Percentiles rank a stretch among this genome's conserved stretches.
Conservation (phyloP, 306 rosid genomes). For the Fragaria iinumae region DNA sequence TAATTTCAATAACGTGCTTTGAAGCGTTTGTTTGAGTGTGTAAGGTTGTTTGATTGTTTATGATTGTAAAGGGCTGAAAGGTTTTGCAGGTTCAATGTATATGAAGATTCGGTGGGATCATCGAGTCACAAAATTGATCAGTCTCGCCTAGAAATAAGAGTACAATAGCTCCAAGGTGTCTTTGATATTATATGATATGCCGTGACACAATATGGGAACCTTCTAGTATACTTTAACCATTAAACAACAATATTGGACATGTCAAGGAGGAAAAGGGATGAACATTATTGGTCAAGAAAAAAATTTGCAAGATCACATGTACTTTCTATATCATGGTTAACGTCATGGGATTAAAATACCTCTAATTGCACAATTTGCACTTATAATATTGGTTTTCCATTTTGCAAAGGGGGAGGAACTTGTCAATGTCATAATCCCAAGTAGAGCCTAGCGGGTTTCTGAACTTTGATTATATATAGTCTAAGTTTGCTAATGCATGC, state of each 20-base stretch:
- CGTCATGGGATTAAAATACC: too few species aligned
- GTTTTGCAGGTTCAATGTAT: slow-evolving; percentile 42
- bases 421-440: too few species aligned
- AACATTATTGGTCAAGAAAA: background rate
- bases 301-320: background rate
- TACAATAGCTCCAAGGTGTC: background rate
- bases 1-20: too few species aligned
- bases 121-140: background rate
- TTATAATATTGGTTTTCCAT: too few species aligned
- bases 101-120: slow-evolving; percentile 35
- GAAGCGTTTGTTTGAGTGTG: background rate
- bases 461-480: too few species aligned
- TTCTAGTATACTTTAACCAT: background rate
- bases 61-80: background rate
- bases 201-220: slow-evolving; percentile 1
- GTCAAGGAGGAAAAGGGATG: background rate
- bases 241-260: background rate
- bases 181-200: background rate
- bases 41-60: background rate
- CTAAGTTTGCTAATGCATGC: too few species aligned
- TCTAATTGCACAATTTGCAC: too few species aligned
- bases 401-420: too few species aligned
- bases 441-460: too few species aligned
- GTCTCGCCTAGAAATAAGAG: background rate
- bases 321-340: background rate